Percentiles rank a stretch among this genome's conserved stretches.
Evolutionary conservation across 129 eudicot species (phyloP).

Genomic region (Tagetes patula): DNA sequence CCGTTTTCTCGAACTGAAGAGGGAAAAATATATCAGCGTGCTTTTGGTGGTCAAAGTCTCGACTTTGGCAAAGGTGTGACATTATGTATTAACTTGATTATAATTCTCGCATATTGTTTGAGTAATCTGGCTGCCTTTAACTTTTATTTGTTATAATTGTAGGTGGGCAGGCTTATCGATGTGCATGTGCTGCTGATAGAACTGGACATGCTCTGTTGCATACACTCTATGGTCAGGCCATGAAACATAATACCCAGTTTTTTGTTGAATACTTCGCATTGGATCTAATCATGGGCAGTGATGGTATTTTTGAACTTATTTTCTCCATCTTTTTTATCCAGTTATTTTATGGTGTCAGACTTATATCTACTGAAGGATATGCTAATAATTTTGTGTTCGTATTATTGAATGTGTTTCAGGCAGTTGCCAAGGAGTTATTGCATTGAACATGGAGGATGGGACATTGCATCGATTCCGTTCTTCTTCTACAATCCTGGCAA

Average conservation of each 20-base stretch:
- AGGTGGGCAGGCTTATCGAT: constrained; percentile 97
- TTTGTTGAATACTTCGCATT: constrained; percentile 90
- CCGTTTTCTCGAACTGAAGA: constrained; percentile 98
- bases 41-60: constrained; percentile 98
- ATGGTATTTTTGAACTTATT: constrained; percentile 50
- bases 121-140: constrained; percentile 12
- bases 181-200: constrained; percentile 99
- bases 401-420: constrained; percentile 40
- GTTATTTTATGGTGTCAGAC: not conserved
- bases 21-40: constrained; percentile 95
- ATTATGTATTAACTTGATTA: not conserved
- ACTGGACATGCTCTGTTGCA: constrained; percentile 97
- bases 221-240: constrained; percentile 89
- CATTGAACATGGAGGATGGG: constrained; percentile 92
- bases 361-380: not conserved
- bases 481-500: constrained; percentile 77
- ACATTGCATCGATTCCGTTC: constrained; percentile 88
- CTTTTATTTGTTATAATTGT: constrained; percentile 13
- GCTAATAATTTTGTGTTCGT: not conserved
- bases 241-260: constrained; percentile 92
- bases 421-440: constrained; percentile 92
- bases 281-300: constrained; percentile 87
- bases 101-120: not conserved
- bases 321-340: not conserved
- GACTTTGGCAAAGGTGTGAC: constrained; percentile 87